A percentile compares a stretch with the other conserved stretches of the same genome.
Conservation (phyloP, 2,329 filamentous ascomycete genomes). For the Cytospora leucostoma region DNA sequence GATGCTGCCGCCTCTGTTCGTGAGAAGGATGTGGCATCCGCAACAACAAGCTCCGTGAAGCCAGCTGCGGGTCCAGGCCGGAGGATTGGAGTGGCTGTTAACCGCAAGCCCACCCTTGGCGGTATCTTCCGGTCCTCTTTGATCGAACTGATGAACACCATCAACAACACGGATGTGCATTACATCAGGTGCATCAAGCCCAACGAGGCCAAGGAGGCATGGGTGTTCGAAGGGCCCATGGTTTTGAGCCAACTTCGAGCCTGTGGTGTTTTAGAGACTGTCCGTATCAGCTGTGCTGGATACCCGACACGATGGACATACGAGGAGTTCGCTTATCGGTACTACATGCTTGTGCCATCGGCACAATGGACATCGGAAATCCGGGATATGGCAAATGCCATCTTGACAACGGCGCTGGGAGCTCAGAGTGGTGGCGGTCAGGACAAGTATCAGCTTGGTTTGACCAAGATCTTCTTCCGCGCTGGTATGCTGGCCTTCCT, state of each 20-base stretch:
- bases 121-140: conserved; percentile 98
- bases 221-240: conserved; percentile 99
- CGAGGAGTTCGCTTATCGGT: conserved; percentile 94
- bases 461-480: conserved; percentile 99
- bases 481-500: conserved; percentile 98
- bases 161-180: conserved; percentile 96
- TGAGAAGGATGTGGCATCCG: conserved; percentile 77
- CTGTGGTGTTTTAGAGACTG: conserved; percentile 98
- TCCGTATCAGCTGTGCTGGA: conserved; percentile 94
- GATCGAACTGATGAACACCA: conserved; percentile 97
- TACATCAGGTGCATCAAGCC: conserved; percentile 99
- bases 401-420: conserved; percentile 84
- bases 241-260: conserved; percentile 94
- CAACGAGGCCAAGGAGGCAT: conserved; percentile 93
- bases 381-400: conserved; percentile 88
- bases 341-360: conserved; percentile 97
- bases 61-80: conserved; percentile 72
- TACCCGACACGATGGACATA: conserved; percentile 99
- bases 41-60: conserved; percentile 71
- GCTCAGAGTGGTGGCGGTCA: conserved; percentile 70
- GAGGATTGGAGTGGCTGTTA: conserved; percentile 87
- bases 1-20: conserved; percentile 83
- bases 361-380: conserved; percentile 91
- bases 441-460: conserved; percentile 95
- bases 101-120: conserved; percentile 93